Evolutionary conservation across 768 basidiomycete species (phyloP).

Genomic region (Mycena galericulata): DNA sequence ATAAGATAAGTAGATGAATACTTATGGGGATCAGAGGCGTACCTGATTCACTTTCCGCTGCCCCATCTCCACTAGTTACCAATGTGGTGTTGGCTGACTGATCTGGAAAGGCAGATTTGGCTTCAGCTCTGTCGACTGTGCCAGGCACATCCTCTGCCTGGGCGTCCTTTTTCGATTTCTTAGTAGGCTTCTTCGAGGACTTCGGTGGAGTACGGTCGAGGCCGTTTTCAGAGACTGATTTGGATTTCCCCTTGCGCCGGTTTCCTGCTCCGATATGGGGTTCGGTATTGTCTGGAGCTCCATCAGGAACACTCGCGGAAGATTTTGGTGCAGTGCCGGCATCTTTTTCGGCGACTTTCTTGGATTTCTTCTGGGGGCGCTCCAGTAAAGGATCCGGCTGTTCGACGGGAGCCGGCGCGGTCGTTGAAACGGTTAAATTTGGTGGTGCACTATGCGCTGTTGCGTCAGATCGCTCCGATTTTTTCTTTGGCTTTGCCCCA

Average conservation of each 20-base stretch:
- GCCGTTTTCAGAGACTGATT: constrained; percentile 10
- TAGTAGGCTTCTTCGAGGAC: constrained; percentile 19
- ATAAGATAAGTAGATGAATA: not conserved
- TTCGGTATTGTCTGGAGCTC: not conserved
- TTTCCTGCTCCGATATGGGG: not conserved
- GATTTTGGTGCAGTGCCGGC: not conserved
- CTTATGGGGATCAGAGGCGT: not conserved
- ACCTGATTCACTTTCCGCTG: constrained; percentile 9
- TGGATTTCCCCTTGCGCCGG: constrained; percentile 20
- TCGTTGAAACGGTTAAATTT: not conserved
- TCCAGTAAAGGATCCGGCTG: constrained; percentile 5
- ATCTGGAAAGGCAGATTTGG: not conserved
- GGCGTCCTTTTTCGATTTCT: constrained; percentile 27
- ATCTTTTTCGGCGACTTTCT: constrained; percentile 14
- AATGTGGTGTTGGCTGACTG: constrained; percentile 1
- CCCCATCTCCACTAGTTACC: too few relatives aligned
- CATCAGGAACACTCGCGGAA: not conserved
- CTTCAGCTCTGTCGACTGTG: not conserved
- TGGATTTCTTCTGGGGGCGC: constrained; percentile 26
- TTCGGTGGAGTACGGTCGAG: not conserved
- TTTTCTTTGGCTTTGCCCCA: constrained; percentile 25
- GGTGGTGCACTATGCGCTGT: not conserved
- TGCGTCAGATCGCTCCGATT: constrained; percentile 36
- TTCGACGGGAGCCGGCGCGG: not conserved
- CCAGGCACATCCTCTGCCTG: not conserved